Evolutionary conservation across 371 early-diverging fungal genomes (phyloP).

Genomic region (Actinomucor elegans): DNA sequence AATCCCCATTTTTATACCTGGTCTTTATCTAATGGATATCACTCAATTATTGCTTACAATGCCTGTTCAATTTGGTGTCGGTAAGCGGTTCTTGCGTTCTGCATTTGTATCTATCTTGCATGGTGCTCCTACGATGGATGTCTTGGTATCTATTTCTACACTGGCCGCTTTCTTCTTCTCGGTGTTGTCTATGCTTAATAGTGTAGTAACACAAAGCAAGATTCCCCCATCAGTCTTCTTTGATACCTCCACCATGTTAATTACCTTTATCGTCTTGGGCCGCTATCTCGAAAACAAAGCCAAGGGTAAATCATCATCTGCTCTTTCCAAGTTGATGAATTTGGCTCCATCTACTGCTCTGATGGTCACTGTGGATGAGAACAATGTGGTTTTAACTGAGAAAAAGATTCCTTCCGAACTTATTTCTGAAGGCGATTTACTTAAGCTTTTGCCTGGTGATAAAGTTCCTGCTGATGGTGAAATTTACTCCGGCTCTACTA

Average conservation of each 20-base stretch:
- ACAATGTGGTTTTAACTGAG: slow-evolving; percentile 53
- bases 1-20: slow-evolving; percentile 48
- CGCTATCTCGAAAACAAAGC: slow-evolving; percentile 92
- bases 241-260: slow-evolving; percentile 89
- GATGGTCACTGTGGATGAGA: slow-evolving; percentile 24
- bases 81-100: slow-evolving; percentile 75
- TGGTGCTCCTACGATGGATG: slow-evolving; percentile 93
- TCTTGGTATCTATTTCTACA: slow-evolving; percentile 87
- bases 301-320: slow-evolving; percentile 89
- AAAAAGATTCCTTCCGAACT: slow-evolving; percentile 81
- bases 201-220: not conserved
- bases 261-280: slow-evolving; percentile 89
- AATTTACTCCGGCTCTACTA: slow-evolving; percentile 78
- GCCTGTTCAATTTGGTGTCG: slow-evolving; percentile 91
- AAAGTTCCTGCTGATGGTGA: slow-evolving; percentile 94
- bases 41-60: slow-evolving; percentile 65
- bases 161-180: slow-evolving; percentile 82
- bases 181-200: slow-evolving; percentile 54
- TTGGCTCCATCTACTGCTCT: slow-evolving; percentile 72
- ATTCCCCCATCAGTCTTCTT: slow-evolving; percentile 84
- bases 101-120: slow-evolving; percentile 82
- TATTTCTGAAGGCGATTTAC: slow-evolving; percentile 79
- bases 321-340: slow-evolving; percentile 85
- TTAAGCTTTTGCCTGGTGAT: slow-evolving; percentile 92
- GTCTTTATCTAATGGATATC: slow-evolving; percentile 66